Evolutionary conservation across 164 flowering plant genomes (phyloP).

Genomic region (Litsea cubeba): DNA sequence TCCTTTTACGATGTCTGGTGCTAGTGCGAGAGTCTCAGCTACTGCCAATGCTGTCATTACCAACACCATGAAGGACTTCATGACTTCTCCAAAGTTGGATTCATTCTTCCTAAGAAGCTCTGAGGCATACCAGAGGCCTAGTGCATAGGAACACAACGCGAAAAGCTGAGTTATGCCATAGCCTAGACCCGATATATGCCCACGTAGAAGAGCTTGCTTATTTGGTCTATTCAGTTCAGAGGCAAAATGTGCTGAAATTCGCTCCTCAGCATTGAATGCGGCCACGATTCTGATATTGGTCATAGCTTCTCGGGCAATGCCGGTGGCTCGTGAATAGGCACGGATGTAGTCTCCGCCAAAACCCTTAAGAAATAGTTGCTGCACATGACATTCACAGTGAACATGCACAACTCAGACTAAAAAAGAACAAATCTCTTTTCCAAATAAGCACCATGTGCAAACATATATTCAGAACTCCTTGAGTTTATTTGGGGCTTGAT

Average conservation of each 20-base stretch:
- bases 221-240: slow-evolving; percentile 40
- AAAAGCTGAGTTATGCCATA: slow-evolving; percentile 63
- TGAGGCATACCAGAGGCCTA: slow-evolving; percentile 80
- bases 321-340: slow-evolving; percentile 49
- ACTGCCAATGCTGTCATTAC: slow-evolving; percentile 56
- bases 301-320: slow-evolving; percentile 75
- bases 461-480: background rate
- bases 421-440: background rate
- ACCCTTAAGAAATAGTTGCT: slow-evolving; percentile 74
- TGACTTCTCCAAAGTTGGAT: slow-evolving; percentile 55
- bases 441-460: background rate
- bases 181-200: slow-evolving; percentile 69
- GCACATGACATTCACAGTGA: slow-evolving; percentile 12
- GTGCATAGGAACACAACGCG: slow-evolving; percentile 57
- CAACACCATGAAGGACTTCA: slow-evolving; percentile 68
- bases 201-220: slow-evolving; percentile 47
- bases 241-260: slow-evolving; percentile 37
- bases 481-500: background rate
- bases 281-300: slow-evolving; percentile 70
- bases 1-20: slow-evolving; percentile 64
- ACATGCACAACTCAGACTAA: background rate
- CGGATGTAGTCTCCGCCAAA: slow-evolving; percentile 62
- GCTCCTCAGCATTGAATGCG: slow-evolving; percentile 67
- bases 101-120: slow-evolving; percentile 37
- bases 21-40: slow-evolving; percentile 69